phyloP scores from a whole-genome alignment of 2,329 filamentous ascomycete species.

The Claviceps maximensis region DNA sequence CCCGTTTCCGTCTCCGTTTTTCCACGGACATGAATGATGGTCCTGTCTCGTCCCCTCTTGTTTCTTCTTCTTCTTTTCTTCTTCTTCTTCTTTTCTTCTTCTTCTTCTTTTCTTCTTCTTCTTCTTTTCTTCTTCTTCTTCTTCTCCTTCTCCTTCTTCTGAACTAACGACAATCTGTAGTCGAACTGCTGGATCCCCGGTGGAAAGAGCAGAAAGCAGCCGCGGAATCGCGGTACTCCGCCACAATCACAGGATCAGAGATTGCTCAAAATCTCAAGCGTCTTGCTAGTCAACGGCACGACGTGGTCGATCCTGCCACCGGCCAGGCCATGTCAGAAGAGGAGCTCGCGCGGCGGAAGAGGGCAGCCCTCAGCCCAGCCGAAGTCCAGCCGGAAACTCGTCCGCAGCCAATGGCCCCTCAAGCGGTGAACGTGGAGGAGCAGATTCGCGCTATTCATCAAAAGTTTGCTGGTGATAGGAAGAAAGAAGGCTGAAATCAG shows the following conservation, averaged over 20 bases:
- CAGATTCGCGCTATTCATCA: constrained; percentile 58
- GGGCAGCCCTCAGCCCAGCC: constrained; percentile 50
- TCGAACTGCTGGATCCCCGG: constrained; percentile 82
- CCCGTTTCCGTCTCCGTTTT: too few species aligned
- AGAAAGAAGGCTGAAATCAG: constrained; percentile 9
- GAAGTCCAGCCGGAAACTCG: constrained; percentile 52
- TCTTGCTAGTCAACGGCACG: constrained; percentile 75
- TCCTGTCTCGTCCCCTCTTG: not conserved
- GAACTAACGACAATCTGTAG: constrained; percentile 24
- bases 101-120: not conserved
- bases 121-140: not conserved
- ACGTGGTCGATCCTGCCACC: constrained; percentile 68
- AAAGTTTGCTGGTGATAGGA: constrained; percentile 31
- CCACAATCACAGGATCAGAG: constrained; percentile 74
- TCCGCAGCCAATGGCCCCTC: constrained; percentile 41
- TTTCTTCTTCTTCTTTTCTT: not conserved
- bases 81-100: not conserved
- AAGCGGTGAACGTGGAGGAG: constrained; percentile 68
- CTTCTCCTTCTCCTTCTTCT: not conserved
- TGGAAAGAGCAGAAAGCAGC: constrained; percentile 96
- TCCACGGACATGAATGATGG: not conserved
- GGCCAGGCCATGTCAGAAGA: constrained; percentile 60
- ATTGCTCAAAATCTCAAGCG: constrained; percentile 92
- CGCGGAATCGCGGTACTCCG: constrained; percentile 68
- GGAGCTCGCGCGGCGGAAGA: constrained; percentile 62